Conservation (phyloP, 1,284 basidiomycete species). For the Malassezia caprae region DNA sequence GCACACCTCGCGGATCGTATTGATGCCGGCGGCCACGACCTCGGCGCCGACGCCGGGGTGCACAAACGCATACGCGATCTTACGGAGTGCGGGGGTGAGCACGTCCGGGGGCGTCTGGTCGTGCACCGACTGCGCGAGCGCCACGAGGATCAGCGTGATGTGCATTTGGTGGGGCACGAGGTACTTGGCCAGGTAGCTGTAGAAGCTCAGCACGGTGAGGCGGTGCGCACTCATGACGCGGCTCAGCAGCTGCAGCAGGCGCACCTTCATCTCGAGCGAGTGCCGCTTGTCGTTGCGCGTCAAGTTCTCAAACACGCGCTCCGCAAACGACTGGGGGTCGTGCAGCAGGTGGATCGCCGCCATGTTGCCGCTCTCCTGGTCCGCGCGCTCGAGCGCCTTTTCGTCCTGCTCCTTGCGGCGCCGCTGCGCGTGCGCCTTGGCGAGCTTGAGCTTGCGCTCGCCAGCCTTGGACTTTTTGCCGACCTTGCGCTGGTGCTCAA, state of each 20-base stretch:
- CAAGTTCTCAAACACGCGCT: constrained; percentile 82
- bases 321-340: constrained; percentile 90
- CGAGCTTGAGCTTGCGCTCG: constrained; percentile 40
- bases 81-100: constrained; percentile 75
- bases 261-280: constrained; percentile 88
- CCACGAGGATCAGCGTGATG: constrained; percentile 85
- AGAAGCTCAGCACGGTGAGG: constrained; percentile 87
- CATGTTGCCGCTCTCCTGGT: constrained; percentile 59
- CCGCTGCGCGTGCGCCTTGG: constrained; percentile 33
- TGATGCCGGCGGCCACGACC: constrained; percentile 89
- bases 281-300: constrained; percentile 64
- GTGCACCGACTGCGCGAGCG: constrained; percentile 90
- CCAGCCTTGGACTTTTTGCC: constrained; percentile 42
- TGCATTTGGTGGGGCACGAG: constrained; percentile 84
- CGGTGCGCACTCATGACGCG: constrained; percentile 88
- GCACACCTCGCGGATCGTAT: constrained; percentile 86
- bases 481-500: constrained; percentile 43
- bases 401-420: constrained; percentile 27
- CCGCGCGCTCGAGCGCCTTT: constrained; percentile 26
- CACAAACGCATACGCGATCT: constrained; percentile 89
- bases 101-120: constrained; percentile 89
- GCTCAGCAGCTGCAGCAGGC: constrained; percentile 94
- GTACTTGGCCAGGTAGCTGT: constrained; percentile 87
- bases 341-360: constrained; percentile 85
- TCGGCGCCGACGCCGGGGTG: constrained; percentile 93